Percentiles rank a stretch among this genome's conserved stretches.
Evolutionary conservation across 139 green algal species (phyloP).

Genomic region (Coelastrella sp.): DNA sequence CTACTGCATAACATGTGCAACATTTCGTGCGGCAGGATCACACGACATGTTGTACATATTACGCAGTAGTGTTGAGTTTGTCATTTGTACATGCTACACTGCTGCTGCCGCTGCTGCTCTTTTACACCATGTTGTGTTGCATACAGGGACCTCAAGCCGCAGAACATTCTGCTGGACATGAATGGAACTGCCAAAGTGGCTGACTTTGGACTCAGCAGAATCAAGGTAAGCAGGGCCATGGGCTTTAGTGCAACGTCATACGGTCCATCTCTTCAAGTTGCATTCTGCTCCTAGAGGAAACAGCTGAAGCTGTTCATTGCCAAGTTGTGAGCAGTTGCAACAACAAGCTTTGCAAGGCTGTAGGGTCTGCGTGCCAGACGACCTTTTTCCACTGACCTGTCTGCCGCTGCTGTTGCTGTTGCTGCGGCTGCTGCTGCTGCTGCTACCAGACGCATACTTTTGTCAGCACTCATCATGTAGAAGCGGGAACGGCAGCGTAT

Average conservation of each 20-base stretch:
- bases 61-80: too few relatives aligned
- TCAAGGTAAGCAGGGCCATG: conserved; percentile 27
- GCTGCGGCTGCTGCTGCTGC: neutral
- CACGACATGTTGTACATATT: too few relatives aligned
- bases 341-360: neutral
- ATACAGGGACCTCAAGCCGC: conserved; percentile 40
- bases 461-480: conserved; percentile 12
- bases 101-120: neutral
- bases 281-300: too few relatives aligned
- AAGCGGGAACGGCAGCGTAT: conserved; percentile 22
- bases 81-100: neutral
- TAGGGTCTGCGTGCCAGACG: neutral
- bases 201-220: conserved; percentile 44
- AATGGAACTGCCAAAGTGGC: conserved; percentile 32
- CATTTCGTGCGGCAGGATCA: too few relatives aligned
- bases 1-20: too few relatives aligned
- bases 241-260: too few relatives aligned
- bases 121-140: neutral
- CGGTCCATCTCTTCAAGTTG: too few relatives aligned
- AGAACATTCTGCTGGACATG: conserved; percentile 42
- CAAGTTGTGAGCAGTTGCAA: too few relatives aligned
- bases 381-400: neutral
- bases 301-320: too few relatives aligned
- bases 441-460: conserved; percentile 42
- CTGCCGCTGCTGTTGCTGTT: neutral